These are phyloP conservation scores for Ordospora pajunii DNA, from an alignment of 371 early-diverging fungal genomes.

Conservation along the genomic window DNA sequence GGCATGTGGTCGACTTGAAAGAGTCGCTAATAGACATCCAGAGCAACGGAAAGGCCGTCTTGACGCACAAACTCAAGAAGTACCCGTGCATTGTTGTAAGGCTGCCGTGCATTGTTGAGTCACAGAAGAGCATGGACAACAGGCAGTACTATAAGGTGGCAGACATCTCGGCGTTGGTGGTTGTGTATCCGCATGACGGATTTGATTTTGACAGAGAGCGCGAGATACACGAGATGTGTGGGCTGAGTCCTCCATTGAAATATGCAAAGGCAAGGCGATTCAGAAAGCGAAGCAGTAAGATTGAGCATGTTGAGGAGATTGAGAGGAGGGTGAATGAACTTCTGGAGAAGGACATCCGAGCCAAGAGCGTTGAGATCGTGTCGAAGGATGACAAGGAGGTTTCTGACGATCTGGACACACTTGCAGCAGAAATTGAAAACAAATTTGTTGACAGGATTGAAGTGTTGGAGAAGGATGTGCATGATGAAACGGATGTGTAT, in stretches of 20 bases:
- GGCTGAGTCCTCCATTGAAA: slow-evolving; percentile 76
- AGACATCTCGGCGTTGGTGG: slow-evolving; percentile 63
- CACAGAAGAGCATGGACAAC: slow-evolving; percentile 81
- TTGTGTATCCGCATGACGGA: slow-evolving; percentile 40
- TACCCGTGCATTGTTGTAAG: slow-evolving; percentile 65
- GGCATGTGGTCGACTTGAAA: slow-evolving; percentile 22
- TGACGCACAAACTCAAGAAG: slow-evolving; percentile 15
- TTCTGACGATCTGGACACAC: slow-evolving; percentile 50
- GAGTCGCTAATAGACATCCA: slow-evolving; percentile 18
- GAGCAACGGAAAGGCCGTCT: neutral
- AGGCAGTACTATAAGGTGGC: slow-evolving; percentile 89
- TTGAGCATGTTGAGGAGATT: slow-evolving; percentile 68
- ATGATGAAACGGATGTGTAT: neutral
- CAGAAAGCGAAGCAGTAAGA: slow-evolving; percentile 69
- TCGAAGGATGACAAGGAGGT: slow-evolving; percentile 60
- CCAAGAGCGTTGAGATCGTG: slow-evolving; percentile 63
- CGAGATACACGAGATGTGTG: slow-evolving; percentile 56
- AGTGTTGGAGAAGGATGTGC: neutral
- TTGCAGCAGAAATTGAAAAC: slow-evolving; percentile 59
- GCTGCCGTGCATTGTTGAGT: slow-evolving; percentile 84
- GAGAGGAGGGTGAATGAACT: slow-evolving; percentile 75
- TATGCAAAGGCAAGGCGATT: slow-evolving; percentile 75
- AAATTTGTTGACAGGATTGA: slow-evolving; percentile 9
- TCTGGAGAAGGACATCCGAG: slow-evolving; percentile 70
- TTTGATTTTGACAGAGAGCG: slow-evolving; percentile 34